A percentile compares a stretch with the other conserved stretches of the same genome.
These are phyloP conservation scores for Aspergillus coremiiformis DNA, from an alignment of 495 filamentous ascomycete genomes.

Conservation along the genomic window DNA sequence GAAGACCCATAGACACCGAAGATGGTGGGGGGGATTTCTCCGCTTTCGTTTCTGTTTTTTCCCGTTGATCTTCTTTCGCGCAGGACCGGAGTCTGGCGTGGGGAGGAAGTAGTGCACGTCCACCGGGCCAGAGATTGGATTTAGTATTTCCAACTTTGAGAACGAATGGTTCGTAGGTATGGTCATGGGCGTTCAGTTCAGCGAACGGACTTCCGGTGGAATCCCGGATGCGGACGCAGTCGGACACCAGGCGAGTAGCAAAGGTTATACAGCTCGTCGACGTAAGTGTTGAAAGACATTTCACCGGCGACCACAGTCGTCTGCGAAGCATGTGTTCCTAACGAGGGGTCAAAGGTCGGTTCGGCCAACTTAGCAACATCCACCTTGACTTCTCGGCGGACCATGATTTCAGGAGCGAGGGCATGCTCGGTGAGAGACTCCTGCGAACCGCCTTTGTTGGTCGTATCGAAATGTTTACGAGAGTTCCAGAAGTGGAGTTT, in stretches of 20 bases:
- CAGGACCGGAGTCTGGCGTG: not conserved
- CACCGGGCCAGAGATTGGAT: not conserved
- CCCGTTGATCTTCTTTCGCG: too few species aligned
- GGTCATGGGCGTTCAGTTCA: too few species aligned
- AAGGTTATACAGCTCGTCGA: slow-evolving; percentile 40
- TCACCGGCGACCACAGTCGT: slow-evolving; percentile 30
- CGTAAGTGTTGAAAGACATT: slow-evolving; percentile 25
- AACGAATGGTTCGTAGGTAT: not conserved
- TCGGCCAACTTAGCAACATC: slow-evolving; percentile 38
- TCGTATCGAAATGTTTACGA: slow-evolving; percentile 11
- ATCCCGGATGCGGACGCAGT: slow-evolving; percentile 21
- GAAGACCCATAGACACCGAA: too few species aligned
- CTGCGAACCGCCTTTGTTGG: slow-evolving; percentile 15
- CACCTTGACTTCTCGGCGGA: slow-evolving; percentile 46
- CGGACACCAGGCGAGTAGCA: slow-evolving; percentile 34
- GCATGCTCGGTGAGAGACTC: slow-evolving; percentile 24
- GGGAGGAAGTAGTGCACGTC: not conserved
- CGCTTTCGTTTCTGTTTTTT: too few species aligned
- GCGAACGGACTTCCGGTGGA: slow-evolving; percentile 3
- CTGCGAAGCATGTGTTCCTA: slow-evolving; percentile 19
- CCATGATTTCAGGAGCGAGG: slow-evolving; percentile 44
- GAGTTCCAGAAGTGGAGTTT: slow-evolving; percentile 28
- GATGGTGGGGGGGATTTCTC: too few species aligned
- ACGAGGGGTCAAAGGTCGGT: slow-evolving; percentile 14
- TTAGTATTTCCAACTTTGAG: not conserved